Evolutionary conservation across 129 eudicot genomes (phyloP).

Genomic region (Ambrosia trifida): DNA sequence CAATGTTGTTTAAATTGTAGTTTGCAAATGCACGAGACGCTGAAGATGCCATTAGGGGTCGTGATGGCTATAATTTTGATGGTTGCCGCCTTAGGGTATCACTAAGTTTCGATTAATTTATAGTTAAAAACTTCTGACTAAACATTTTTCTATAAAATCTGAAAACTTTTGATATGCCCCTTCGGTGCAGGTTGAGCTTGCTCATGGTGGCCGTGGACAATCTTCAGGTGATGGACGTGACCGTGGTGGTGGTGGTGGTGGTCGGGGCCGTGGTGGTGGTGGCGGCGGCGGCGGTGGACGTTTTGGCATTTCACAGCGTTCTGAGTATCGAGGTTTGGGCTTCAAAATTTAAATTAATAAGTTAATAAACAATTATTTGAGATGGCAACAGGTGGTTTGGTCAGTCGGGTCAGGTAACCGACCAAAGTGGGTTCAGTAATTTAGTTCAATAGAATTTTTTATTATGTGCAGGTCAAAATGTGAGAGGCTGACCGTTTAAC

Average conservation of each 20-base stretch:
- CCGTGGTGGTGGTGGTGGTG: constrained; percentile 40
- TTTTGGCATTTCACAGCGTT: constrained; percentile 77
- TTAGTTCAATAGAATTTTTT: background rate
- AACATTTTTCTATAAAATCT: background rate
- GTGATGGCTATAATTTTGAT: constrained; percentile 98
- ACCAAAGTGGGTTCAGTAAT: background rate
- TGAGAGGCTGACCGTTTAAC: background rate
- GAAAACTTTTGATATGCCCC: background rate
- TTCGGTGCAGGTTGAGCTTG: constrained; percentile 80
- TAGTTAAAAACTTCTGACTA: background rate
- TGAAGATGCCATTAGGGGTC: constrained; percentile 94
- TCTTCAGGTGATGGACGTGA: constrained; percentile 68
- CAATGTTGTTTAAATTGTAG: constrained; percentile 41
- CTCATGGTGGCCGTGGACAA: constrained; percentile 95
- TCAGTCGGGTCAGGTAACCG: background rate
- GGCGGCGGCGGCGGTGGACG: constrained; percentile 57
- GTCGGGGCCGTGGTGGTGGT: constrained; percentile 50
- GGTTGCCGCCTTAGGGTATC: constrained; percentile 93
- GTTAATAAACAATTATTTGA: background rate
- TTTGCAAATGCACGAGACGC: constrained; percentile 93
- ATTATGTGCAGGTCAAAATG: background rate
- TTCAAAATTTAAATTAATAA: background rate
- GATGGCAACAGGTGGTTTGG: background rate
- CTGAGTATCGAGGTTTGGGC: constrained; percentile 79
- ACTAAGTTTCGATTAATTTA: background rate